Conservation (phyloP, 495 filamentous ascomycete species). For the Beverwykella pulmonaria region DNA sequence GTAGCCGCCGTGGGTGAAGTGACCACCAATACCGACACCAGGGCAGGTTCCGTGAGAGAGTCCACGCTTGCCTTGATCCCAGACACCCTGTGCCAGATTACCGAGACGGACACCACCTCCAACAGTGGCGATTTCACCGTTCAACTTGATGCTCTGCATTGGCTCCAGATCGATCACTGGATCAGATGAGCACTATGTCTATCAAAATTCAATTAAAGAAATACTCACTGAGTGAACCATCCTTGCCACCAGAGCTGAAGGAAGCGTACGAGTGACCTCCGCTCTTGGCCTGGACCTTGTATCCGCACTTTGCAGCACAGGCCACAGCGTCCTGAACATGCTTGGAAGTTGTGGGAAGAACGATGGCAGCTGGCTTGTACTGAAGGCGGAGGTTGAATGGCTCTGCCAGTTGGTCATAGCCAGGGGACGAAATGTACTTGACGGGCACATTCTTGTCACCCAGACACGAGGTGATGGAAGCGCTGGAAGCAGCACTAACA, state of each 20-base stretch:
- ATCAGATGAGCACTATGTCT: background rate
- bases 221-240: constrained; percentile 52
- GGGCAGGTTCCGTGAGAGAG: constrained; percentile 70
- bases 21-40: constrained; percentile 71
- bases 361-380: constrained; percentile 64
- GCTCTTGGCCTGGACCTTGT: constrained; percentile 71
- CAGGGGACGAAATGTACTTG: background rate
- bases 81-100: constrained; percentile 61
- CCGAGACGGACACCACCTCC: constrained; percentile 66
- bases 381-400: constrained; percentile 67
- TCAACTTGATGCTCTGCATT: constrained; percentile 52
- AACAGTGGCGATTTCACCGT: constrained; percentile 62
- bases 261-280: constrained; percentile 77
- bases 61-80: constrained; percentile 63
- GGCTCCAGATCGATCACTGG: constrained; percentile 60
- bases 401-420: constrained; percentile 27
- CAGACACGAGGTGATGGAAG: constrained; percentile 10
- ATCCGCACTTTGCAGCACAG: constrained; percentile 57
- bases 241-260: constrained; percentile 54
- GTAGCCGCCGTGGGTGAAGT: constrained; percentile 71
- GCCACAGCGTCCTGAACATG: constrained; percentile 63
- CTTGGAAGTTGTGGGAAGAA: constrained; percentile 59
- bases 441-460: constrained; percentile 23
- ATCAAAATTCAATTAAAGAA: background rate
- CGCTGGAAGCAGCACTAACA: background rate